Evolutionary conservation across 1,284 basidiomycete species (phyloP), one percentile per base, ranked within the genome.

Genomic region (Puccinia triticina): DNA sequence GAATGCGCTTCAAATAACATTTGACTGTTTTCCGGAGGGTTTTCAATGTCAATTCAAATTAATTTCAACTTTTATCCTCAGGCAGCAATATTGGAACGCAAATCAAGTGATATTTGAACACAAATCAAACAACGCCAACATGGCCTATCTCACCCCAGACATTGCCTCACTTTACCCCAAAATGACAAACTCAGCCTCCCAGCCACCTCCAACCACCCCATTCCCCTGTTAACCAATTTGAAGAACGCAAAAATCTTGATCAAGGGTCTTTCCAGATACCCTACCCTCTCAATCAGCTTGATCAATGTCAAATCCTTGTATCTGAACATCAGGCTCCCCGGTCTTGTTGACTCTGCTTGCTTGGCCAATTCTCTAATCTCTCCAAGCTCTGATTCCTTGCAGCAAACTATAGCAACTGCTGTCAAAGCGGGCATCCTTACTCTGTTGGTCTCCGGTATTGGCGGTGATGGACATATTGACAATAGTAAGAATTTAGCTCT

Each of bases 201-300:
- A 84, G 95, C 98, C 93, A 97, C 97, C n/a, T 96, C 99, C 84
- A 97, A 99, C 88, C 98, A 96, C 86, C 96, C 95, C 48, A 92
- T 99, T 55, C 96, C 97, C 0, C 90, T 99, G 78, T 95, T 99
- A 87, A 99, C 96, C 83, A 99, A 99, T 87, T 93, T 99, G 89
- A 99, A 99, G 90, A 96, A 95, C 87, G 97, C 97, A 84, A 99
- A 99, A 88, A 90, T 99, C 86, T 91, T 99, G 74, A 93, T 95
- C 57, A 96, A 99, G 88, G 97, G 96, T 1, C 91, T 99, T 83
- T 93, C 98, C 83, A 92, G 95, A 85, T 94, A 91, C 88, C 92
- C 95, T n/a, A 87, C 88, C 26, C 90, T 99, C 76, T 93, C 96
- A 81, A 93, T 99, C 59, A 93, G 94, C 8, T 92, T 90, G 82